Evolutionary conservation across 1,284 basidiomycete species (phyloP), one percentile per base, ranked within the genome.

Genomic region (Cryptococcus sp.): DNA sequence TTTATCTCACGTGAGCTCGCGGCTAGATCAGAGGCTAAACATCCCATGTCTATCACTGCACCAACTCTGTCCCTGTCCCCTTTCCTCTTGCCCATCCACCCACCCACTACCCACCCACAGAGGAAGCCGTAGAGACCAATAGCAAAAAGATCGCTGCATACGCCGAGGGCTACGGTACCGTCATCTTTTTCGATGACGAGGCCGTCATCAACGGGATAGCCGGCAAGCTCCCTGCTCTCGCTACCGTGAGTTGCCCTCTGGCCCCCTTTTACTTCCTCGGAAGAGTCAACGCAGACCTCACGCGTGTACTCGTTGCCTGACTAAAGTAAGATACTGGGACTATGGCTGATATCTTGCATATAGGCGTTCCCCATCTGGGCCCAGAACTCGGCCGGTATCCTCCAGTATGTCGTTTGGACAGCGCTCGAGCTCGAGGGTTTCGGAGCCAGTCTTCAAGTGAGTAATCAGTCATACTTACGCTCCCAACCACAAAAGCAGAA

Each of bases 131-230:
- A 50, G n/a, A 7, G 37, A 38, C 37, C 7, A 37, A 50, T 6
- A 44, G 38, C 40, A 20, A 54, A 17, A 48, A 17, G 25, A 39
- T 22, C 20, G 16, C 25, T 15, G 16, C 11, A 26, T 19, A 23
- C n/a, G 26, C 7, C 22, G 5, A 23, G 11, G 81, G 74, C 11
- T 73, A 78, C 58, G 81, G 80, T 26, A 81, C 82, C 10, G 74
- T 82, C 43, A 60, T 81, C 46, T 79, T 82, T 70, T 82, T 79
- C 60, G 78, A 79, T 52, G 79, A 80, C 65, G 75, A 80, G 62
- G 70, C 74, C 29, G 75, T 74, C 5, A 66, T 80, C 54, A 76
- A 80, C 17, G 61, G 66, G 19, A 81, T 78, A 66, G 68, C 72
- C 20, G 66, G 66, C 43, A 69, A 74, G 51, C 79, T 80, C 71